Percentiles rank a stretch among this genome's conserved stretches.
Evolutionary conservation across 2,329 filamentous ascomycete genomes (phyloP).

Genomic region (Cordyceps tenuipes): DNA sequence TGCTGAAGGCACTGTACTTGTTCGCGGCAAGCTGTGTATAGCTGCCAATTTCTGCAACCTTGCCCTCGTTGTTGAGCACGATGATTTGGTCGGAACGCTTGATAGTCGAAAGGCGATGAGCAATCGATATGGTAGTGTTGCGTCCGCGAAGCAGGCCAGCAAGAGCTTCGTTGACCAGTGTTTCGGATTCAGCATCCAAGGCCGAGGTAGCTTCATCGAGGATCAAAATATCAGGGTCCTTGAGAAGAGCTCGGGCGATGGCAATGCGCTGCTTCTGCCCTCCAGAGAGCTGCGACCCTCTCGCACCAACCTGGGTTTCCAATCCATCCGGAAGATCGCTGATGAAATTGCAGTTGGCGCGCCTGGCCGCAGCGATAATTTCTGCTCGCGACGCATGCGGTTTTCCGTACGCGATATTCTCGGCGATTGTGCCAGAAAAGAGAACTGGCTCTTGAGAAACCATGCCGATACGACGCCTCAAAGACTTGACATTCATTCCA

Average conservation of each 20-base stretch:
- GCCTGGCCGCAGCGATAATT: slow-evolving; percentile 76
- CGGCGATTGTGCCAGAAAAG: slow-evolving; percentile 74
- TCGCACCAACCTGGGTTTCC: slow-evolving; percentile 85
- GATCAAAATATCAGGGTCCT: slow-evolving; percentile 93
- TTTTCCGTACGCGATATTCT: slow-evolving; percentile 87
- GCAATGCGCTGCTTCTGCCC: slow-evolving; percentile 98
- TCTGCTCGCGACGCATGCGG: slow-evolving; percentile 70
- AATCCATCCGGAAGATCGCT: slow-evolving; percentile 92
- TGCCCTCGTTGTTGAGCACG: slow-evolving; percentile 77
- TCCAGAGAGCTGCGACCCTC: slow-evolving; percentile 87
- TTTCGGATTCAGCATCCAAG: slow-evolving; percentile 92
- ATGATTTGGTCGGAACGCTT: slow-evolving; percentile 93
- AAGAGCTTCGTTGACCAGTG: slow-evolving; percentile 86
- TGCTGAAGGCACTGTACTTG: slow-evolving; percentile 76
- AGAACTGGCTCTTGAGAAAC: slow-evolving; percentile 94
- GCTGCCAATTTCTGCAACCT: slow-evolving; percentile 82
- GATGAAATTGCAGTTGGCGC: slow-evolving; percentile 95
- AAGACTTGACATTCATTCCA: slow-evolving; percentile 84
- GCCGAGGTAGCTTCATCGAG: slow-evolving; percentile 95
- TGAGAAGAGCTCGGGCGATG: slow-evolving; percentile 88
- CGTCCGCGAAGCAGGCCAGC: slow-evolving; percentile 71
- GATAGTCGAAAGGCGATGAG: slow-evolving; percentile 91
- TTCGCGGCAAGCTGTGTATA: slow-evolving; percentile 69
- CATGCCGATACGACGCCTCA: slow-evolving; percentile 86
- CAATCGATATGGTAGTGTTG: slow-evolving; percentile 96